phyloP scores from a whole-genome alignment of 2,329 filamentous ascomycete species.

The Clonostachys rhizophaga region DNA sequence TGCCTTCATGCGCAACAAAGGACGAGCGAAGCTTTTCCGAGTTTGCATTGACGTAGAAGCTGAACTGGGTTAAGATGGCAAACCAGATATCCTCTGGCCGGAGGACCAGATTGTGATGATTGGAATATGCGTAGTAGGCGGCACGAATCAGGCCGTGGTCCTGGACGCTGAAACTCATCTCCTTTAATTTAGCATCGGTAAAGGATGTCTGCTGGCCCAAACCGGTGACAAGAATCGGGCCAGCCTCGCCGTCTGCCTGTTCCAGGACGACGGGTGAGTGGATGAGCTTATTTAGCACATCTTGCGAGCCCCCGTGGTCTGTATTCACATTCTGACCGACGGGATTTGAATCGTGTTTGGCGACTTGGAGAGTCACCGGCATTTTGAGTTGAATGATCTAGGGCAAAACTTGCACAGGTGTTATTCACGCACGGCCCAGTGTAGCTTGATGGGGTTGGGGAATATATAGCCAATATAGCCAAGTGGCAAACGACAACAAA shows the following conservation, averaged over 20 bases:
- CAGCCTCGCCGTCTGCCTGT: not conserved
- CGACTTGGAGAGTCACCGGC: not conserved
- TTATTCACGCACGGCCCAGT: too few species aligned
- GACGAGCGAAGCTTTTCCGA: slow-evolving; percentile 32
- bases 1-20: slow-evolving; percentile 35
- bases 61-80: slow-evolving; percentile 41
- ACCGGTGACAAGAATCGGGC: not conserved
- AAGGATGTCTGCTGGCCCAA: not conserved
- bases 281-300: not conserved
- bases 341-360: not conserved
- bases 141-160: slow-evolving; percentile 32
- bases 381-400: not conserved
- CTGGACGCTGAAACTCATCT: not conserved
- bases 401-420: too few species aligned
- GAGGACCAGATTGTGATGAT: slow-evolving; percentile 37
- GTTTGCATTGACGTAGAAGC: slow-evolving; percentile 37
- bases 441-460: too few species aligned
- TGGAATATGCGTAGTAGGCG: slow-evolving; percentile 30
- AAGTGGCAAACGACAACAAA: too few species aligned
- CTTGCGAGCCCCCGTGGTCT: too few species aligned
- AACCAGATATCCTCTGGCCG: slow-evolving; percentile 51
- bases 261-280: too few species aligned
- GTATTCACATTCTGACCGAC: too few species aligned
- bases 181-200: not conserved
- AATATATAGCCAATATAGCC: too few species aligned